Base-by-base conservation (phyloP, 179 eudicot genomes). In the Carnegiea gigantea region DNA sequence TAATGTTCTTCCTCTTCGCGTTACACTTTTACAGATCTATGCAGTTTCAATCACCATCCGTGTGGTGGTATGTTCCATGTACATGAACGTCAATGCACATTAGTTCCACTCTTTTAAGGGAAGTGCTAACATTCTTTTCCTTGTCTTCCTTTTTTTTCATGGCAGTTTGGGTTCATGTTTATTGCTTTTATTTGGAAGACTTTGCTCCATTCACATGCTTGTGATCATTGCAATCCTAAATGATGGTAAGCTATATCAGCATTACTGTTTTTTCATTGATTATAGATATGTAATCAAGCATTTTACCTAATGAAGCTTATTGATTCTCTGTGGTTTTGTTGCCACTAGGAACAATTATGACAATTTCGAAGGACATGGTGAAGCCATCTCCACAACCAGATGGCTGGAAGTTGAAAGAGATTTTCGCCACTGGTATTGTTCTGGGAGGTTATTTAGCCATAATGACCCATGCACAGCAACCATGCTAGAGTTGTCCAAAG, bases 161-260 rank as follows among this genome's bases (percentile, higher is more conserved):
- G 71, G 80, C 82, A 92, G 96, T 87, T 92, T 84, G 95, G 95
- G n/a, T 92, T 92, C 83, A 89, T 92, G 95, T 79, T 92, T 79
- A 90, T 92, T 54, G 95, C 95, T 73, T 82, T 92, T 79, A 92
- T 92, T 78, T 92, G 94, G 96, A 92, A 84, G 94, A 92, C 77
- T 92, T 92, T 76, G 86, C 94, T 38, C 96, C 96, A 12, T 92
- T 92, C n/a, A n/a, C 89, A 91, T 92, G 96, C 94, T 92, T 87
- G 81, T 92, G 80, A 92, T 91, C n/a, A n/a, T n/a, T n/a, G n/a
- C n/a, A n/a, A n/a, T n/a, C n/a, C n/a, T n/a, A n/a, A n/a, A n/a
- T n/a, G n/a, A n/a, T n/a, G n/a, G n/a, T n/a, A n/a, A n/a, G n/a
- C n/a, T n/a, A n/a, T n/a, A n/a, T n/a, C n/a, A n/a, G n/a, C n/a